phyloP scores from a whole-genome alignment of 2,329 filamentous ascomycete genomes.

The Parasarocladium wereldwijsianum region DNA sequence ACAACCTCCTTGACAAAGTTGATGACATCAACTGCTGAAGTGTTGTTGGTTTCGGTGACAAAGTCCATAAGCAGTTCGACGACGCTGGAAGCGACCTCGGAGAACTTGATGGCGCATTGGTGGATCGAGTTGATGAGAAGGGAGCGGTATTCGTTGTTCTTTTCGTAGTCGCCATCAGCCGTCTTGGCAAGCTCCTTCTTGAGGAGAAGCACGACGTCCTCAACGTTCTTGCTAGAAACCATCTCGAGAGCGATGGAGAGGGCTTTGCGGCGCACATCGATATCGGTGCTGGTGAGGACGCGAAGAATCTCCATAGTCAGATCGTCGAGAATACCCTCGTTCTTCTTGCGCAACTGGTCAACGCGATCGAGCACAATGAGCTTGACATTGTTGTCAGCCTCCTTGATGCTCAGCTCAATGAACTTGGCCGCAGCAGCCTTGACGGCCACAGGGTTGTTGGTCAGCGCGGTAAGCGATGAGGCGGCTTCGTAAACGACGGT shows the following conservation, averaged over 20 bases:
- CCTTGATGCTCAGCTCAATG: slow-evolving; percentile 93
- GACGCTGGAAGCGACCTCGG: slow-evolving; percentile 90
- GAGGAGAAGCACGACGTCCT: slow-evolving; percentile 86
- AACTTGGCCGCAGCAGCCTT: slow-evolving; percentile 94
- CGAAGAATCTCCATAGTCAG: slow-evolving; percentile 93
- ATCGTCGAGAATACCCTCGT: slow-evolving; percentile 84
- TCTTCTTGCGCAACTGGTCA: slow-evolving; percentile 71
- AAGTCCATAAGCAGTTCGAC: slow-evolving; percentile 98
- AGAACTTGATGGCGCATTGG: slow-evolving; percentile 97
- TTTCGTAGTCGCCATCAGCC: slow-evolving; percentile 96
- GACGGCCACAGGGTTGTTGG: slow-evolving; percentile 91
- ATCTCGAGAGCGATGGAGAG: slow-evolving; percentile 85
- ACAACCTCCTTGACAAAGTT: slow-evolving; percentile 98
- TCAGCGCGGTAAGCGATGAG: slow-evolving; percentile 83
- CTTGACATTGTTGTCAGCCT: slow-evolving; percentile 98
- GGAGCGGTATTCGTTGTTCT: slow-evolving; percentile 90
- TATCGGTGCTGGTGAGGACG: slow-evolving; percentile 86
- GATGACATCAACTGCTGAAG: slow-evolving; percentile 92
- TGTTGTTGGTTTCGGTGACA: slow-evolving; percentile 95
- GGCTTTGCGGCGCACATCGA: slow-evolving; percentile 88
- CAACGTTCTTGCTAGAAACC: slow-evolving; percentile 97
- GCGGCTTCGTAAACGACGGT: slow-evolving; percentile 97
- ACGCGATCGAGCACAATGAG: slow-evolving; percentile 94
- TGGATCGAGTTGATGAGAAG: slow-evolving; percentile 95
- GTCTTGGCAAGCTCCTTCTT: slow-evolving; percentile 98